Percentiles rank a stretch among this genome's conserved stretches.
phyloP scores from a whole-genome alignment of 73 alveolate species.

The Tetrahymena malaccensis region DNA sequence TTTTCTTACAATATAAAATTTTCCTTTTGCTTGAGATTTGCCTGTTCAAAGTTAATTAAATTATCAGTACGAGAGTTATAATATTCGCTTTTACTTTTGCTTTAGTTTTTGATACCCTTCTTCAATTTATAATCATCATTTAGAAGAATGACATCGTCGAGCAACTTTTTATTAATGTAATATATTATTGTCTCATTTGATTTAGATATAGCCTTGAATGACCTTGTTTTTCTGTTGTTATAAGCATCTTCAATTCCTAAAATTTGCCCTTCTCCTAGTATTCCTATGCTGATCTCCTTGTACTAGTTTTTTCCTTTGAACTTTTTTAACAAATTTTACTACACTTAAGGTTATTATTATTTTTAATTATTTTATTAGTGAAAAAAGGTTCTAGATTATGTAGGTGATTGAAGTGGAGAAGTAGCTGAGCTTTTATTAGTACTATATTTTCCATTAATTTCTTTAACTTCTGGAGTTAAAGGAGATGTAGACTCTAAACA shows the following conservation, averaged over 20 bases:
- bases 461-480: neutral
- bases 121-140: neutral
- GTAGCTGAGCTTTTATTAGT: neutral
- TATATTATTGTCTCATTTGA: neutral
- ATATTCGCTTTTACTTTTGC: neutral
- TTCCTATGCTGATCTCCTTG: neutral
- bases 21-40: neutral
- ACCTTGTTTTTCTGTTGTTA: neutral
- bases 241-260: neutral
- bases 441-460: neutral
- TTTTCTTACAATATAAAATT: neutral
- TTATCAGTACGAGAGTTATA: neutral
- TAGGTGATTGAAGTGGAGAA: neutral
- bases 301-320: neutral
- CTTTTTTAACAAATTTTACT: neutral
- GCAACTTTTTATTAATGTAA: neutral
- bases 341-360: neutral
- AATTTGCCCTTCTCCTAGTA: neutral
- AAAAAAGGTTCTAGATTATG: neutral
- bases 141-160: neutral
- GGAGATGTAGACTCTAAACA: neutral
- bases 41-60: neutral
- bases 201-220: neutral
- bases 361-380: neutral
- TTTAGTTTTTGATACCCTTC: neutral